A percentile compares a stretch with the other conserved stretches of the same genome.
Conservation (phyloP, 2,329 filamentous ascomycete species). For the Scytalidium lignicola region DNA sequence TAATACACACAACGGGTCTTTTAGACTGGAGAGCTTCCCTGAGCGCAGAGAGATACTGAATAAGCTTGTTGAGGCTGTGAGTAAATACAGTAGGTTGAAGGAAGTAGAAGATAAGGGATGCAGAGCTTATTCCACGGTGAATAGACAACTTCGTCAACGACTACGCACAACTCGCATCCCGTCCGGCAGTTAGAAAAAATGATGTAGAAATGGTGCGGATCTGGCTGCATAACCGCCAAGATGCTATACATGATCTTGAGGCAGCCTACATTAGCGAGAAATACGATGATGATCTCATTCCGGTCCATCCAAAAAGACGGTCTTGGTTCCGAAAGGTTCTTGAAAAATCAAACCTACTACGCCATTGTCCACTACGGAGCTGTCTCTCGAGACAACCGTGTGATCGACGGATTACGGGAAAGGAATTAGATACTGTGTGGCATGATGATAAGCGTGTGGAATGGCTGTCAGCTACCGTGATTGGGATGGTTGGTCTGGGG, state of each 20-base stretch:
- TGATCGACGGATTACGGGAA: too few species aligned
- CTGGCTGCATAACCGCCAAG: too few species aligned
- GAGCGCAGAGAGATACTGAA: background rate
- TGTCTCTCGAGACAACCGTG: too few species aligned
- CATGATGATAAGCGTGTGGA: background rate
- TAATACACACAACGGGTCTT: conserved; percentile 5
- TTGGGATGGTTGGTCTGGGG: conserved; percentile 2
- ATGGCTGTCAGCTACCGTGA: background rate
- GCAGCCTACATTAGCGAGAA: background rate
- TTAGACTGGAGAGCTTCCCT: conserved; percentile 2
- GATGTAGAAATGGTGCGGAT: too few species aligned
- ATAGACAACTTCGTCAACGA: too few species aligned
- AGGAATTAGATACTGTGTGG: background rate
- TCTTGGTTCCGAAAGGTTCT: background rate
- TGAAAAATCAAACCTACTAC: background rate
- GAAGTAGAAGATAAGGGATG: too few species aligned
- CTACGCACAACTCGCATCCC: too few species aligned
- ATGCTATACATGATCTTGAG: background rate
- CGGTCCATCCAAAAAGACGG: background rate
- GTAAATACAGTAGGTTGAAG: too few species aligned
- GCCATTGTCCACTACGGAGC: too few species aligned
- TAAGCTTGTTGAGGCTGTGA: background rate
- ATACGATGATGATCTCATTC: background rate
- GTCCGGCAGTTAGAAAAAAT: too few species aligned
- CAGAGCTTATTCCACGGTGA: too few species aligned